Evolutionary conservation across 1,139 yeast genomes (phyloP), one percentile per base, ranked within the genome.

Genomic region (Debaryomycetaceae sp.): DNA sequence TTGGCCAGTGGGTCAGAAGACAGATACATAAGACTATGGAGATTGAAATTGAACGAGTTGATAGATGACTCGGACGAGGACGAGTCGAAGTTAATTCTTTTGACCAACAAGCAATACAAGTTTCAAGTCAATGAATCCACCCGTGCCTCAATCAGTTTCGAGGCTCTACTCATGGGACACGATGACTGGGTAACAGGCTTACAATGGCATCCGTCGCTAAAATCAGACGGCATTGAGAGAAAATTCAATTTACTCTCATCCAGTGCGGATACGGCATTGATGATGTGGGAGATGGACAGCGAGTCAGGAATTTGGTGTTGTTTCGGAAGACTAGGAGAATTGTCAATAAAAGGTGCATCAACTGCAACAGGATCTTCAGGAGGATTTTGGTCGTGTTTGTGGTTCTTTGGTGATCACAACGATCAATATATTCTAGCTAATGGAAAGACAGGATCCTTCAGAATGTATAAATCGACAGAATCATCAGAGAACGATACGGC

Each of bases 341-440:
- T 93, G 55, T 85, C 97, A 38, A 85, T 90, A 42, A 93, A 93
- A 64, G 99, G 99, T 54, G 97, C 99, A 0, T 87, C 96, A 4
- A 91, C 99, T 0, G 99, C 99, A 3, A 93, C 99, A 0, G 99
- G 99, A 8, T 87, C 99, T 0, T 82, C 97, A 2, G 99, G 99
- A 52, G 99, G 99, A 4, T 91, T 95, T 62, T 93, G 97, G 96
- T 79, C 88, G 1, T 85, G 95, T 43, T 59, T 85, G 31, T 93
- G 98, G 97, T 79, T 87, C 43, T 60, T 70, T 7, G 68, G 76
- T 35, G 62, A 65, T 1, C 53, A 43, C 2, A 59, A 62, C 1
- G 63, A 62, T 0, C 81, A 80, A 49, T 76, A 75, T 50, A 81
- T 90, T 22, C 67, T 88, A 39, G 85, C 97, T 5, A 81, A 86